Base-by-base conservation (phyloP, 2,329 filamentous ascomycete species). In the Aspergillus pseudoviridinutans region DNA sequence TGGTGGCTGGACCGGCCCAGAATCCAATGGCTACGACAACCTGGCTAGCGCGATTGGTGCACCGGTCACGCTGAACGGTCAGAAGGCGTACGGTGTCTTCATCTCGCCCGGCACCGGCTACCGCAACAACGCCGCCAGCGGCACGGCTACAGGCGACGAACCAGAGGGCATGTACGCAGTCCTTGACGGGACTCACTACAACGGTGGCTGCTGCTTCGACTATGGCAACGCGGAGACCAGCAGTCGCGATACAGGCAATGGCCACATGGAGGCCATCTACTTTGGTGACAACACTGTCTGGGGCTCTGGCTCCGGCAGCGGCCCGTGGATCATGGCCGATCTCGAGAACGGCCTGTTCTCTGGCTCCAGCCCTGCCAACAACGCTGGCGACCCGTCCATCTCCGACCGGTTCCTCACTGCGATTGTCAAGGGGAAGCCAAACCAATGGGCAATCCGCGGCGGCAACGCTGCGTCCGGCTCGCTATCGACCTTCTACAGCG, bases 261-360 rank as follows among this genome's bases (percentile, higher is more conserved):
- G 83, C 17, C 85, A 87, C 65, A 89, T 89, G 86, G 86, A 89
- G 67, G 83, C 86, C 55, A 83, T 88, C 57, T 88, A 88, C 78
- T 88, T 79, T 64, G 86, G 86, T 1, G 73, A 76, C 67, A 80
- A 66, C 68, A 84, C 76, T 0, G 58, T 58, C 61, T 87, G 83
- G 82, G 85, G 85, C 20, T 71, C 69, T 7, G 86, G 86, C 8
- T 56, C 81, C 3, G 85, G 85, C 49, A 78, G 63, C 47, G 85
- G 86, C 0, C 86, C 86, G 0, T 88, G 86, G 86, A 68, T 88
- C 63, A 87, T 88, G 84, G 86, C 85, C 0, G 86, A 89, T 70
- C 79, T 89, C 0, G 86, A 89, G 68, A 87, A 88, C 60, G 83
- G 84, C 3, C 73, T 89, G 2, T 88, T 87, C 74, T 85, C 85